Evolutionary conservation across 139 green algal species (phyloP), one percentile per base, ranked within the genome.

Genomic region (Micractinium sp.): DNA sequence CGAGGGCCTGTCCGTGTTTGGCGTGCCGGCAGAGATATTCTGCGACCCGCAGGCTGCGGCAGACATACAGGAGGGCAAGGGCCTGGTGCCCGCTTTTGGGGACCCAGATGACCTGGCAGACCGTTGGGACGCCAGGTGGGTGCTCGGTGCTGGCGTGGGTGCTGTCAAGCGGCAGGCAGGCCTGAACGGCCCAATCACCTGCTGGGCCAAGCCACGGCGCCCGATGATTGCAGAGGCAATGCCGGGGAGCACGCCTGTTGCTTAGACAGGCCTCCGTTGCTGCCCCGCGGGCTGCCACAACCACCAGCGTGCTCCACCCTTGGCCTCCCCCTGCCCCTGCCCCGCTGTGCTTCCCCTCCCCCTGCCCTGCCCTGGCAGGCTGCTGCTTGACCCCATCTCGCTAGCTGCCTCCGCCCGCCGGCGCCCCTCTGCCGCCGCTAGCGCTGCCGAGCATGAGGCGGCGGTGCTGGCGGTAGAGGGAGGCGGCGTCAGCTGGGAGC

Each of bases 1-100:
- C 29, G 67, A 87, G 66, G 83, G 83, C 15, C 67, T 87, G 66
- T 81, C 67, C 0, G 83, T 87, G 15, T 87, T 87, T 69, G 83
- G 83, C 27, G 29, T 87, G 38, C 29, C 83, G 0, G 66, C 83
- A 2, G 83, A 87, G 83, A 81, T 87, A 27, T 47, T 67, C 67
- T 31, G 29, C 41, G 83, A 79, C 39, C 15, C 63, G 2, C 25
- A 47, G 56, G 60, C 81, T n/a, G 81, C 81, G 2, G 56, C 81
- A 41, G 81, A 74, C n/a, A 29, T 81, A 20, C 66, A 87, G 29
- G 38, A 81, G 67, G 71, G 83, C 38, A 31, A 27, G n/a, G 56
- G 15, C n/a, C 38, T 87, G 67, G 83, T 87, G 13, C 66, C 83
- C 18, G 63, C 39, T 27, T 79, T 39, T 27, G 83, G 83, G 25